Conservation (phyloP, 1,284 basidiomycete species). For the Leccinum griseonigrum region DNA sequence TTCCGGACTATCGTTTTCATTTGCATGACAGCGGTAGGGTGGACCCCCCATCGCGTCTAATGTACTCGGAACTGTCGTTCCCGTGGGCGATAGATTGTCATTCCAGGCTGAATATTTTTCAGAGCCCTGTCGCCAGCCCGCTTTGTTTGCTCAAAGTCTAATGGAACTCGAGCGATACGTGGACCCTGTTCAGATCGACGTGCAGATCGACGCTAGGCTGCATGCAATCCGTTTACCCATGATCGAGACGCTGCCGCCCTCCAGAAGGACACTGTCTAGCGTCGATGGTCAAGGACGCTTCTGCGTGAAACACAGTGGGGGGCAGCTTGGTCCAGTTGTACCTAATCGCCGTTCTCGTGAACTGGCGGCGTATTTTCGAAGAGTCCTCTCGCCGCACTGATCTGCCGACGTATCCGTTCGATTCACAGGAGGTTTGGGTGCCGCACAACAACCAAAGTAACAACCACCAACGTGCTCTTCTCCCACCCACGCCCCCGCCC, state of each 20-base stretch:
- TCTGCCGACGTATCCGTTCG: slow-evolving; percentile 64
- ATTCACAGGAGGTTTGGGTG: slow-evolving; percentile 56
- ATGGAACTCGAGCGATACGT: slow-evolving; percentile 26
- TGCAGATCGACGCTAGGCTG: no score
- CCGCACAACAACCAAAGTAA: slow-evolving; percentile 37
- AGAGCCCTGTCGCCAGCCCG: no score
- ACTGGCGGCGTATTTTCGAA: slow-evolving; percentile 56
- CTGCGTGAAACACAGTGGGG: slow-evolving; percentile 45
- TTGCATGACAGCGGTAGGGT: no score
- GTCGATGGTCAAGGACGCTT: slow-evolving; percentile 47
- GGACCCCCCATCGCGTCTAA: slow-evolving; percentile 52
- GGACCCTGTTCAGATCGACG: no score
- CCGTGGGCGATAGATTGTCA: slow-evolving; percentile 46
- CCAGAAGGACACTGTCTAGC: slow-evolving; percentile 38
- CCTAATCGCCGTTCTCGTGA: slow-evolving; percentile 36
- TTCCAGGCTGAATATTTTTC: slow-evolving; percentile 54
- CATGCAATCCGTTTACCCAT: no score
- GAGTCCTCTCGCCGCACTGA: slow-evolving; percentile 42
- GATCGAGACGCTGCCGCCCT: slow-evolving; percentile 16
- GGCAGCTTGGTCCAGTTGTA: slow-evolving; percentile 50
- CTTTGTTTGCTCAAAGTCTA: no score
- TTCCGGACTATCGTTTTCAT: no score
- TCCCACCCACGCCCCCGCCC: no score
- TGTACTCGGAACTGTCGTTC: slow-evolving; percentile 50
- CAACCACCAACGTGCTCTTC: background rate